phyloP scores from a whole-genome alignment of 2,329 filamentous ascomycete species.

The Fusarium denticulatum region DNA sequence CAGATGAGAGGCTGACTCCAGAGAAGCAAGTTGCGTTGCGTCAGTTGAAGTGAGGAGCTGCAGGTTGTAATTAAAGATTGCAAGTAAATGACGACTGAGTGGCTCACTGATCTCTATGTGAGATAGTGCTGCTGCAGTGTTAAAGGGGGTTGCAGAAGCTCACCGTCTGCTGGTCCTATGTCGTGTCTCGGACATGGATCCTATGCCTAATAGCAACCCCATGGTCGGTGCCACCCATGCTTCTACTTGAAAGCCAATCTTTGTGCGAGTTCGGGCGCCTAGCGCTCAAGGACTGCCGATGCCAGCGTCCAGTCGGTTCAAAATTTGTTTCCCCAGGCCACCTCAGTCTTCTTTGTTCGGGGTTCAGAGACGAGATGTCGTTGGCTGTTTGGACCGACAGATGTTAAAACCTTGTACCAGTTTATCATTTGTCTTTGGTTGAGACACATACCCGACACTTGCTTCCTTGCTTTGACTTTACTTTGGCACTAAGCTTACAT shows the following conservation, averaged over 20 bases:
- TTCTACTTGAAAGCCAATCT: slow-evolving; percentile 17
- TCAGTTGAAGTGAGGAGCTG: slow-evolving; percentile 19
- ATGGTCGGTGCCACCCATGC: slow-evolving; percentile 44
- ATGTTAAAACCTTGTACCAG: background rate
- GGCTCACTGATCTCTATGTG: slow-evolving; percentile 24
- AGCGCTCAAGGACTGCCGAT: slow-evolving; percentile 40
- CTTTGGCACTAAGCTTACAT: background rate
- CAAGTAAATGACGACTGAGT: slow-evolving; percentile 27
- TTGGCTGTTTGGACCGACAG: background rate
- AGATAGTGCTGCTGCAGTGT: slow-evolving; percentile 37
- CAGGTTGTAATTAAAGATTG: slow-evolving; percentile 39
- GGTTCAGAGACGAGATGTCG: background rate
- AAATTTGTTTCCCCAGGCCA: background rate
- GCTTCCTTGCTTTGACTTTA: background rate
- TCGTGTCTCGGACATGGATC: slow-evolving; percentile 38
- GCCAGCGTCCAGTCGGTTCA: slow-evolving; percentile 4
- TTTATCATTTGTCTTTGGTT: background rate
- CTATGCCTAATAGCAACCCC: slow-evolving; percentile 36
- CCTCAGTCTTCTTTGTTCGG: background rate
- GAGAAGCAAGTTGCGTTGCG: slow-evolving; percentile 15
- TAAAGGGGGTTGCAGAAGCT: slow-evolving; percentile 45
- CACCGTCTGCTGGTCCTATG: slow-evolving; percentile 19
- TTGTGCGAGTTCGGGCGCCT: slow-evolving; percentile 19
- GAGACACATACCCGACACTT: background rate
- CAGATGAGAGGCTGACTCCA: background rate